A percentile compares a stretch with the other conserved stretches of the same genome.
Evolutionary conservation across 2,329 filamentous ascomycete species (phyloP).

Genomic region (Fusarium euwallaceae): DNA sequence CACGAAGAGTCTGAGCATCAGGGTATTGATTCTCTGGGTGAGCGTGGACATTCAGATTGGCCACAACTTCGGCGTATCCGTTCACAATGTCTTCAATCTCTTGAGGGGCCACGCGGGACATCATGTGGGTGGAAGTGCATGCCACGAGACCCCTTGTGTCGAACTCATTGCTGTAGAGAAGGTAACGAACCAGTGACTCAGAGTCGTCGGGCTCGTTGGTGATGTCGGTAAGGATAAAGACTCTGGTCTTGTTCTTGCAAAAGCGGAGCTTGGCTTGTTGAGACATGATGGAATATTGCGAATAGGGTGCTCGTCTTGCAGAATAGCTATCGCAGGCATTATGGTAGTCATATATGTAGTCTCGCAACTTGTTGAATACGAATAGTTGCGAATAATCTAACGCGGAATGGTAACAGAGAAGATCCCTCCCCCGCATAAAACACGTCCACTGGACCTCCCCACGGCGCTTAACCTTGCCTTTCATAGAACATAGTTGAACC

Average conservation of each 20-base stretch:
- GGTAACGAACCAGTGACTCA: not conserved
- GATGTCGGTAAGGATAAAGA: conserved; percentile 7
- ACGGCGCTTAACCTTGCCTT: not conserved
- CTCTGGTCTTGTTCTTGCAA: not conserved
- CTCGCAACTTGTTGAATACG: not conserved
- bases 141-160: not conserved
- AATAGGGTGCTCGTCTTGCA: not conserved
- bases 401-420: not conserved
- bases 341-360: not conserved
- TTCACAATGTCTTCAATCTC: conserved; percentile 5
- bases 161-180: conserved; percentile 1
- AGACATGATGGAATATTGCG: not conserved
- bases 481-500: not conserved
- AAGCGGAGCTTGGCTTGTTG: not conserved
- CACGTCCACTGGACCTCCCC: not conserved
- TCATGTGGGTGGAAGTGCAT: conserved; percentile 1
- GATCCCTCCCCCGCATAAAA: not conserved
- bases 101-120: not conserved
- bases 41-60: not conserved
- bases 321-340: no score
- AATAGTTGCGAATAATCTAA: not conserved
- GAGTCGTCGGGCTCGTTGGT: conserved; percentile 3
- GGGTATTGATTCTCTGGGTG: not conserved
- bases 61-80: not conserved
- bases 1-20: not conserved